A percentile compares a stretch with the other conserved stretches of the same genome.
phyloP scores from a whole-genome alignment of 345 rosid genomes.

The Microcos paniculata region DNA sequence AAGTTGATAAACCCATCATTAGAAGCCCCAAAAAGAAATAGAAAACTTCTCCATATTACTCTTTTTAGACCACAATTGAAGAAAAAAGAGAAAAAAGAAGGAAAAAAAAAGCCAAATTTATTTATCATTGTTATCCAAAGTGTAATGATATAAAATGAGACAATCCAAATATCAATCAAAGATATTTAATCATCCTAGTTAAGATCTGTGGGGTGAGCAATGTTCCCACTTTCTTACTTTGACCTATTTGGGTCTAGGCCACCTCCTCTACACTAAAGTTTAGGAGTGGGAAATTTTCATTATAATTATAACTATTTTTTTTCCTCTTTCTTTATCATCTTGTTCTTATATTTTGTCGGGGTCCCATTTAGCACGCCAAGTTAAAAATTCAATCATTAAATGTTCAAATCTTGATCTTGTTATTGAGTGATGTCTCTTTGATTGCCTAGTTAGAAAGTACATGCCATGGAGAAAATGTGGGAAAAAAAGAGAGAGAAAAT shows the following conservation, averaged over 20 bases:
- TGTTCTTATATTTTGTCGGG: conserved; percentile 9
- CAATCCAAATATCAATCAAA: conserved; percentile 18
- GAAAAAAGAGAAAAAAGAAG: neutral
- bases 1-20: neutral
- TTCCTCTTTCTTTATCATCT: neutral
- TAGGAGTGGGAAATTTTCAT: neutral
- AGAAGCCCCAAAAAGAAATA: neutral
- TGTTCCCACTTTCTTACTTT: conserved; percentile 9
- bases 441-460: conserved; percentile 21
- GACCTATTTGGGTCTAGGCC: conserved; percentile 15
- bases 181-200: conserved; percentile 19
- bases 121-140: neutral
- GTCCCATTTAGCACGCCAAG: conserved; percentile 29
- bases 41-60: neutral
- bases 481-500: neutral
- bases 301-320: neutral
- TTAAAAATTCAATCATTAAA: conserved; percentile 28
- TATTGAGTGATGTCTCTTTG: conserved; percentile 27
- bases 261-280: conserved; percentile 9
- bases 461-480: conserved; percentile 9
- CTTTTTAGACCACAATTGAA: neutral
- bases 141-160: conserved; percentile 8
- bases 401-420: conserved; percentile 17
- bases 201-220: conserved; percentile 25
- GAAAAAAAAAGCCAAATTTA: conserved; percentile 7